These are phyloP conservation scores for Massospora cicadina DNA, from an alignment of 371 early-diverging fungal species.

Conservation along the genomic window DNA sequence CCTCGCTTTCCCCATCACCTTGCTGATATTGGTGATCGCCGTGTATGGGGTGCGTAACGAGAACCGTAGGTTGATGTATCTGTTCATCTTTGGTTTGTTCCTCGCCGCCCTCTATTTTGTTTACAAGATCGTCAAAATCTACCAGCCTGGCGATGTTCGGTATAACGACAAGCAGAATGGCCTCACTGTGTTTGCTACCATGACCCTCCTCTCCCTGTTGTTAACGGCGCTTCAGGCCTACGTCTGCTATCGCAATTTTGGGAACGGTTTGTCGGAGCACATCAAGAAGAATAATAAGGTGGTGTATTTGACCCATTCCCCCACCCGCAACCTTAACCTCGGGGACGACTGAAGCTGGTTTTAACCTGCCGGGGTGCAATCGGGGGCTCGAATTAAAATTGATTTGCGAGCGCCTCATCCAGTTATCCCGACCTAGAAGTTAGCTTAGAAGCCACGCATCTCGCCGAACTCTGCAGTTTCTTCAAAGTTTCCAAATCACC, in stretches of 20 bases:
- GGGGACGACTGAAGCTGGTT: conserved; percentile 11
- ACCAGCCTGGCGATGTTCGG: conserved; percentile 26
- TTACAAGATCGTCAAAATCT: conserved; percentile 70
- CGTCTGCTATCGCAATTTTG: conserved; percentile 61
- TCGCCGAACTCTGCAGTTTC: too few relatives aligned
- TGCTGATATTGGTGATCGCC: conserved; percentile 48
- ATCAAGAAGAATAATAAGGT: conserved; percentile 3
- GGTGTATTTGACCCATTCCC: background rate
- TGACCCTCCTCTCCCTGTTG: conserved; percentile 40
- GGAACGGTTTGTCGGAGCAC: conserved; percentile 45
- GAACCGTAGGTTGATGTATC: conserved; percentile 22
- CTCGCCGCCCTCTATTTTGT: conserved; percentile 62
- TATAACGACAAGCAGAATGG: conserved; percentile 3
- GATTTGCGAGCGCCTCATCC: too few relatives aligned
- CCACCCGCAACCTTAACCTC: conserved; percentile 6
- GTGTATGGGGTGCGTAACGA: conserved; percentile 63
- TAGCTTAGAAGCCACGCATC: too few relatives aligned
- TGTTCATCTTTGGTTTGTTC: conserved; percentile 26
- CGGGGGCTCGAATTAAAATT: too few relatives aligned
- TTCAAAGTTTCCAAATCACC: too few relatives aligned
- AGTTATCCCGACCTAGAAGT: too few relatives aligned
- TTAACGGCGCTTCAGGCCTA: conserved; percentile 47
- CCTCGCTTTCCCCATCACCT: conserved; percentile 48
- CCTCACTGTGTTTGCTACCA: conserved; percentile 24
- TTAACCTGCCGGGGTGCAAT: too few relatives aligned